These are phyloP conservation scores for Staphylotrichum tortipilum DNA, from an alignment of 495 filamentous ascomycete genomes.

Conservation along the genomic window DNA sequence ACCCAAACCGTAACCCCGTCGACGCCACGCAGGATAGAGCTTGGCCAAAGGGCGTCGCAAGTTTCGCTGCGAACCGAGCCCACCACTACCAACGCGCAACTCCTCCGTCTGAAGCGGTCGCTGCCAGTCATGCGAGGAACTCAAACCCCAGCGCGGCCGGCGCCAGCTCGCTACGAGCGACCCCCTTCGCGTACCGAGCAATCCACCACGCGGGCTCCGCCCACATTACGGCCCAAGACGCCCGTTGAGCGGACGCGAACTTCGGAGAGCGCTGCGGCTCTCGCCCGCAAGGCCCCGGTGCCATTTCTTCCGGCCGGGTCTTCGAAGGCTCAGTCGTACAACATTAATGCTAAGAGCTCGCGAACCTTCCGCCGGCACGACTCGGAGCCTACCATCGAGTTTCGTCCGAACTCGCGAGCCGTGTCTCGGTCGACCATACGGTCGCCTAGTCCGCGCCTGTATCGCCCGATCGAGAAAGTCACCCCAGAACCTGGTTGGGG, in stretches of 20 bases:
- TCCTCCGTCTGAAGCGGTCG: slow-evolving; percentile 78
- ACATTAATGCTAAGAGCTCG: slow-evolving; percentile 61
- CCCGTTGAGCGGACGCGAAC: slow-evolving; percentile 55
- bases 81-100: slow-evolving; percentile 62
- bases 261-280: slow-evolving; percentile 43
- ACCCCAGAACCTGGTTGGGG: slow-evolving; percentile 35
- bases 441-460: slow-evolving; percentile 47
- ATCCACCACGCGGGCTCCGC: slow-evolving; percentile 27
- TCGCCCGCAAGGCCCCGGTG: slow-evolving; percentile 48
- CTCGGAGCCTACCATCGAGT: slow-evolving; percentile 52
- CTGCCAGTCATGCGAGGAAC: slow-evolving; percentile 65
- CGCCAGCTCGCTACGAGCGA: slow-evolving; percentile 40
- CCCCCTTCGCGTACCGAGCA: slow-evolving; percentile 40
- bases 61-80: slow-evolving; percentile 46
- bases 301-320: slow-evolving; percentile 79
- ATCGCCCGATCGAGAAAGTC: slow-evolving; percentile 29
- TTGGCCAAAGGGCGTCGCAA: slow-evolving; percentile 49
- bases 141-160: slow-evolving; percentile 37
- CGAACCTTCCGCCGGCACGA: slow-evolving; percentile 66
- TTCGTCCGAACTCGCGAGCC: slow-evolving; percentile 47
- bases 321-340: slow-evolving; percentile 68
- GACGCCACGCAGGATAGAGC: slow-evolving; percentile 51
- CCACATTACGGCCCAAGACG: slow-evolving; percentile 57
- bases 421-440: slow-evolving; percentile 46
- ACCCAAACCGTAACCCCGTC: slow-evolving; percentile 46